Percentiles rank a stretch among this genome's conserved stretches.
Conservation (phyloP, 768 basidiomycete genomes). For the Rhizopogon vesiculosus region DNA sequence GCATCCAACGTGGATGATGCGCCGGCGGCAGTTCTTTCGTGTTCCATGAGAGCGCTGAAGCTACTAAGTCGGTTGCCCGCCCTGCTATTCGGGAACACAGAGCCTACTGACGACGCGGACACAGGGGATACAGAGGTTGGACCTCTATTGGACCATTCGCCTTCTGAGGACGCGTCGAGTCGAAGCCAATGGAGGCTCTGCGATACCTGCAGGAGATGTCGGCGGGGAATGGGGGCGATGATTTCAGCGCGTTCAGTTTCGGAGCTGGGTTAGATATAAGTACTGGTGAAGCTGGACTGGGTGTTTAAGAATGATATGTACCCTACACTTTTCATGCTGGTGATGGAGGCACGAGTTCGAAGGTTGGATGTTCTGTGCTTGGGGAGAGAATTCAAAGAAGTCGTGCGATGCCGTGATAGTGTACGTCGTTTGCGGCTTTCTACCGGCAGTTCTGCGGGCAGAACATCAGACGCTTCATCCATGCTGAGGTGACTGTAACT, state of each 20-base stretch:
- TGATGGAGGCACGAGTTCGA: slow-evolving; percentile 12
- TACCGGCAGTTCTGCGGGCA: not conserved
- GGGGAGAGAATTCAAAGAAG: slow-evolving; percentile 12
- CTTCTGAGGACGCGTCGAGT: slow-evolving; percentile 37
- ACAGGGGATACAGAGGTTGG: slow-evolving; percentile 37
- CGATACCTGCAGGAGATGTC: slow-evolving; percentile 56
- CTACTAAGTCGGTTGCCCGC: slow-evolving; percentile 29
- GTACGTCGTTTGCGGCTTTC: not conserved
- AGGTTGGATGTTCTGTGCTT: slow-evolving; percentile 6
- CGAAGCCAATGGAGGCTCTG: slow-evolving; percentile 61
- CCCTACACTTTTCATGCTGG: slow-evolving; percentile 12
- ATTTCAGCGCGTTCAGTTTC: slow-evolving; percentile 39
- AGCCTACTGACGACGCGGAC: slow-evolving; percentile 22
- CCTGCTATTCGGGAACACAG: slow-evolving; percentile 15
- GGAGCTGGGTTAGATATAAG: slow-evolving; percentile 6
- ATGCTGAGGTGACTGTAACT: not conserved
- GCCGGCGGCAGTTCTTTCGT: slow-evolving; percentile 15
- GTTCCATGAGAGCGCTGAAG: slow-evolving; percentile 42
- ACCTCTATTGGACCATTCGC: slow-evolving; percentile 33
- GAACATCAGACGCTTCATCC: not conserved
- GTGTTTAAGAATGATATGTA: slow-evolving; percentile 4
- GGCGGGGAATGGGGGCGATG: slow-evolving; percentile 60
- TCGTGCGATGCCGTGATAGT: slow-evolving; percentile 5
- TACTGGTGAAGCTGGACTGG: not conserved
- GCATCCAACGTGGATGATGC: slow-evolving; percentile 8